Evolutionary conservation across 805 yeast genomes (phyloP), one percentile per base, ranked within the genome.

Genomic region (Saturnispora mendoncae): DNA sequence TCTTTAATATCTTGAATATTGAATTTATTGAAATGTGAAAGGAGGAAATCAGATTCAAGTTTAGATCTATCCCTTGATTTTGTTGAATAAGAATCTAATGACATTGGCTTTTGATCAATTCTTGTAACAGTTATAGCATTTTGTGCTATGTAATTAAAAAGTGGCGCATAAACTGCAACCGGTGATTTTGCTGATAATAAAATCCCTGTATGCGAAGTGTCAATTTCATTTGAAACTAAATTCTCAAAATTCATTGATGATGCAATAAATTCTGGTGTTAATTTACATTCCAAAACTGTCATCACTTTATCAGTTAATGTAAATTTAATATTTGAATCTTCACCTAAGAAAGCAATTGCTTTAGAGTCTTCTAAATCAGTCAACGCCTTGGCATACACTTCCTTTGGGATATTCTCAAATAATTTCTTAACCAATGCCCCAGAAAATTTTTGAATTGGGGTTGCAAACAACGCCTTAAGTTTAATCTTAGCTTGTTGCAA

Each of bases 81-180:
- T 1, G 95, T 82, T 30, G 80, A 81, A 55, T 87, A 88, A 10
- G 84, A 80, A 27, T 69, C 67, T n/a, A 70, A 56, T 17, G 59
- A 58, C 13, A 64, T 67, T 43, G 74, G 67, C 8, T 69, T 60
- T 39, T 71, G 71, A 49, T 83, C 84, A 18, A 83, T 67, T 34
- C 80, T 66, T 4, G 68, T 67, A 3, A 80, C 47, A 8, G 60
- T 55, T 4, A 78, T 47, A 13, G 58, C 54, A 4, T 59, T 52
- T 5, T 62, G 56, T 3, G 78, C 71, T 14, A 80, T 49, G 26
- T 76, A 54, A 40, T 80, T 78, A 33, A 85, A 54, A 13, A 86
- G 54, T 2, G 77, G 60, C 13, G 81, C 76, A 65, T 84, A 75
- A 6, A 79, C 71, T 6, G 81, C 72, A 53, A 79, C 80, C 6